Evolutionary conservation across 225 moss, liverwort and hornwort species (phyloP), one percentile per base, ranked within the genome.

Genomic region (Marchantia paleacea): DNA sequence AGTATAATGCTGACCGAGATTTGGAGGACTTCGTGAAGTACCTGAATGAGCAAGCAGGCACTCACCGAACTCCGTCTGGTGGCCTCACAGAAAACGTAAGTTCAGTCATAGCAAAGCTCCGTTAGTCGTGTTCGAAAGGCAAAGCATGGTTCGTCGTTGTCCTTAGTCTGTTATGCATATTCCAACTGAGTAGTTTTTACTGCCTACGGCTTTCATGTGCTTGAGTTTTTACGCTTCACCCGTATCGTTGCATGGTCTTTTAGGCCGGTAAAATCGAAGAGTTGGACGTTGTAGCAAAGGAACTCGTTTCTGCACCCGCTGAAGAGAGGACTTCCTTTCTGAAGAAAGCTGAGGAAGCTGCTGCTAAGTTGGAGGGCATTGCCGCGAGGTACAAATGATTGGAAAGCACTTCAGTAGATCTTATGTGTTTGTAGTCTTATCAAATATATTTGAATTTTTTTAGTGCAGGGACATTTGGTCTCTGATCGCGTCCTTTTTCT

Each of bases 191-290:
- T 2, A 39, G 39, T 39, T 39, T 1, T 72, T 72, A 18, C 71
- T 60, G 60, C 60, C 6, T 19, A 60, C 19, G 60, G 60, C 20
- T 20, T 60, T 60, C 15, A 60, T 19, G 60, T 60, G 7, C 18
- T 8, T 22, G 62, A 22, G n/a, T 5, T 62, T 16, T 15, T 62
- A 8, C n/a, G n/a, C 13, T 24, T 72, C 51, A 72, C 72, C 11
- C 11, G 50, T 20, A n/a, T 18, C 22, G 51, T n/a, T 29, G 51
- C 24, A n/a, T 72, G 55, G 10, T 72, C 67, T 83, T 83, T 77
- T 86, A 99, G 99, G 99, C 99, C 75, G 99, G 99, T 80, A 79
- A 90, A 69, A 79, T 99, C 60, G 79, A 88, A 49, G 82, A 63
- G 49, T 84, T 99, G 55, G 92, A 95, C 51, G 91, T 86, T 13